A percentile compares a stretch with the other conserved stretches of the same genome.
These are phyloP conservation scores for Hypocreales sp. DNA, from an alignment of 2,329 filamentous ascomycete genomes.

Conservation along the genomic window DNA sequence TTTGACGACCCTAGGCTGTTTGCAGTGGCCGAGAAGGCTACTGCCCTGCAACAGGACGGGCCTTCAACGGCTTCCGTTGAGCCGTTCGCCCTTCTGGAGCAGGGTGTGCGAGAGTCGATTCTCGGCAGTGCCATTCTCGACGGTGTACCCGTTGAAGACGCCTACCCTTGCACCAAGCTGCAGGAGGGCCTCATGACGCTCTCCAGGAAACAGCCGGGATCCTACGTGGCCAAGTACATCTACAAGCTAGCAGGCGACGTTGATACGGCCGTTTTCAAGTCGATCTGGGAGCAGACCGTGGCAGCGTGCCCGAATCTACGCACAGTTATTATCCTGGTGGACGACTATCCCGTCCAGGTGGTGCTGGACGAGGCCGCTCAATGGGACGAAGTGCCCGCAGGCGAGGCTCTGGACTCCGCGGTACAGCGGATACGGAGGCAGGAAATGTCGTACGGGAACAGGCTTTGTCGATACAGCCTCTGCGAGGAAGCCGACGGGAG, in stretches of 20 bases:
- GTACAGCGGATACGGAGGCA: not conserved
- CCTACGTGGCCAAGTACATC: slow-evolving; percentile 17
- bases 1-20: slow-evolving; percentile 6
- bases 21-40: not conserved
- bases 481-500: not conserved
- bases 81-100: not conserved
- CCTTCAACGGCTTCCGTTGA: too few relatives aligned
- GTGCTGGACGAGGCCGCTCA: not conserved
- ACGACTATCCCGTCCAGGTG: slow-evolving; percentile 3
- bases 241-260: slow-evolving; percentile 7
- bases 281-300: slow-evolving; percentile 10
- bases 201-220: slow-evolving; percentile 13
- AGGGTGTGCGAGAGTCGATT: not conserved
- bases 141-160: not conserved
- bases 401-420: not conserved
- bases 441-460: not conserved
- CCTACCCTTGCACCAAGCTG: slow-evolving; percentile 19
- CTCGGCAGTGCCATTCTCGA: not conserved
- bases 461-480: slow-evolving; percentile 1
- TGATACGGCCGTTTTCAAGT: slow-evolving; percentile 10
- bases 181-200: slow-evolving; percentile 23
- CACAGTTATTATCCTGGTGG: slow-evolving; percentile 3
- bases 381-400: not conserved
- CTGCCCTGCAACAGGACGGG: too few relatives aligned
- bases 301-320: slow-evolving; percentile 3